A percentile compares a stretch with the other conserved stretches of the same genome.
Conservation (phyloP, 2,329 filamentous ascomycete genomes). For the Chalaropsis ovoidea region DNA sequence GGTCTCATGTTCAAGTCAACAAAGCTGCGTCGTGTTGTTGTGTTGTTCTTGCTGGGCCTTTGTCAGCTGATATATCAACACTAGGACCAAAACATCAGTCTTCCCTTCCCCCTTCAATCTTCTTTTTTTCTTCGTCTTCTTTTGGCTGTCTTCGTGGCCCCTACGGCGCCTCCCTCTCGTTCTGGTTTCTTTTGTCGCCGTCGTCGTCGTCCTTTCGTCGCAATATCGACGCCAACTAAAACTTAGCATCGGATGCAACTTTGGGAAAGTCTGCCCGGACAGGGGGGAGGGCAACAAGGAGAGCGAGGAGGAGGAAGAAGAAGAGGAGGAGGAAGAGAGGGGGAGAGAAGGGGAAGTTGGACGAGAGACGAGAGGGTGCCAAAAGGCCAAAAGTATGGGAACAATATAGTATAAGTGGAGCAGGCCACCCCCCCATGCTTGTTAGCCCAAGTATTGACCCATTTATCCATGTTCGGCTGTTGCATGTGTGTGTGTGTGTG, state of each 20-base stretch:
- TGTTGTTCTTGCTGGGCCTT: background rate
- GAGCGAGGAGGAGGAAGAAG: background rate
- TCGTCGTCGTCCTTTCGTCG: background rate
- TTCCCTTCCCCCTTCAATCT: slow-evolving; percentile 1
- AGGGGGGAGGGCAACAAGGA: background rate
- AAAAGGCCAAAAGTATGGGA: background rate
- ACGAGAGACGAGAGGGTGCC: background rate
- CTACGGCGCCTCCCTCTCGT: background rate
- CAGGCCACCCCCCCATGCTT: background rate
- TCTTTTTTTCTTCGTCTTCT: background rate
- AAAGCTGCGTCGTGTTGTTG: background rate
- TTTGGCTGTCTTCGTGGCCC: background rate
- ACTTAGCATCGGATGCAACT: background rate
- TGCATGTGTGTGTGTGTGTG: background rate
- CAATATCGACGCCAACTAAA: background rate
- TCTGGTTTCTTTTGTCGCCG: background rate
- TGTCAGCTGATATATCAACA: background rate
- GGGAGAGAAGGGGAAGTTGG: background rate
- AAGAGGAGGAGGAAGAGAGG: background rate
- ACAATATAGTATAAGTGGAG: background rate
- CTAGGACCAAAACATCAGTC: background rate
- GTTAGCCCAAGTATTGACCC: background rate
- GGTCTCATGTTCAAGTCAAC: background rate
- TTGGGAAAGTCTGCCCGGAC: background rate
- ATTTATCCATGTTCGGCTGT: background rate